phyloP scores from a whole-genome alignment of 106 monocot genomes.

The Dendrobium officinale region DNA sequence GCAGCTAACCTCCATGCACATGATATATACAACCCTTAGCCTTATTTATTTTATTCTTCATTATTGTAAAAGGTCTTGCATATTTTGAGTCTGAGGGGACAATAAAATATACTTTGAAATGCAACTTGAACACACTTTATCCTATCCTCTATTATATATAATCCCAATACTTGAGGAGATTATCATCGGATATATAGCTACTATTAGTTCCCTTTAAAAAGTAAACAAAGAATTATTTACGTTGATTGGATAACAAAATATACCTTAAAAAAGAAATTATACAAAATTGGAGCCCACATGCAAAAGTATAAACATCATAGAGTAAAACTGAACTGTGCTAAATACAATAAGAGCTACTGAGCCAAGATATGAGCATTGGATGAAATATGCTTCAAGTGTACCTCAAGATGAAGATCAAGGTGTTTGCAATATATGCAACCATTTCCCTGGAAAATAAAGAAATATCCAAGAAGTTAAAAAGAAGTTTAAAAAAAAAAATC shows the following conservation, averaged over 20 bases:
- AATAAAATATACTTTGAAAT: too few relatives aligned
- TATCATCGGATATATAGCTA: not conserved
- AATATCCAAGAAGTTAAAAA: not conserved
- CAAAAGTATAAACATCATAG: not conserved
- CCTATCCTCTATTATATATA: too few relatives aligned
- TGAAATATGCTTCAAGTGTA: constrained; percentile 18
- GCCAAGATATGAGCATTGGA: not conserved
- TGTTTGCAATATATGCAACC: constrained; percentile 92
- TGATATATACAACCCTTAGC: too few relatives aligned
- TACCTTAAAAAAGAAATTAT: not conserved
- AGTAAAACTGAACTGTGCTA: not conserved
- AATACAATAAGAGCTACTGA: not conserved
- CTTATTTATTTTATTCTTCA: too few relatives aligned
- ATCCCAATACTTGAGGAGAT: too few relatives aligned
- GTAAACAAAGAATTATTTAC: not conserved
- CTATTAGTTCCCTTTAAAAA: not conserved
- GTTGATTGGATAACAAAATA: not conserved
- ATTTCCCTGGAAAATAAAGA: constrained; percentile 70
- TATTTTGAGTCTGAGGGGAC: too few relatives aligned
- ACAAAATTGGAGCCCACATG: not conserved
- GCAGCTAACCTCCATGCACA: too few relatives aligned
- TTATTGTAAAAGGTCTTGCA: too few relatives aligned
- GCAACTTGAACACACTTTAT: too few relatives aligned
- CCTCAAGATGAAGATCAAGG: constrained; percentile 89
- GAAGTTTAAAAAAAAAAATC: not conserved